Percentiles rank a stretch among this genome's conserved stretches.
Evolutionary conservation across 306 rosid species (phyloP).

Genomic region (Glycine latifolia): DNA sequence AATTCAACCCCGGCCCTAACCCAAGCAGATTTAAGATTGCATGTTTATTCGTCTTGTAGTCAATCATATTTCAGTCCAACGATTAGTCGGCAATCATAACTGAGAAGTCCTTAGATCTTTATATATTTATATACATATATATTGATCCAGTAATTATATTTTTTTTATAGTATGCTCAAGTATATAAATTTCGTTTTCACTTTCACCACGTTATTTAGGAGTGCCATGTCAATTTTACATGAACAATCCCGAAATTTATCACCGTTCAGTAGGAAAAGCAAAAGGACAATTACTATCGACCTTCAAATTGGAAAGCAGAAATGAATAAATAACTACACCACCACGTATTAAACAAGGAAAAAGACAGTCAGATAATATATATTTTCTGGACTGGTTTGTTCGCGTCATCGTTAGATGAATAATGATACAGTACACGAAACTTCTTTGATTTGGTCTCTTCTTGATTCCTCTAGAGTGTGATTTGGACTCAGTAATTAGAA

Average conservation of each 20-base stretch:
- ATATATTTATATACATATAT: too few species aligned
- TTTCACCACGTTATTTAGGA: too few species aligned
- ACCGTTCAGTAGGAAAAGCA: neutral
- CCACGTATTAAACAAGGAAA: neutral
- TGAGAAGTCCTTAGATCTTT: neutral
- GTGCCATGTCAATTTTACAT: too few species aligned
- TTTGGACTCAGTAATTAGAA: neutral
- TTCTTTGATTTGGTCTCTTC: slow-evolving; percentile 36
- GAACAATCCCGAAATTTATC: neutral
- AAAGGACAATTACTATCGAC: neutral
- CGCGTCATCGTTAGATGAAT: slow-evolving; percentile 16
- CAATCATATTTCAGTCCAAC: neutral
- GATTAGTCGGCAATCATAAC: neutral
- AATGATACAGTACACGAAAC: slow-evolving; percentile 7
- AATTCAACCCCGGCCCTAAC: neutral
- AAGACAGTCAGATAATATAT: neutral
- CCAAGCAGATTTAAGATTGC: neutral
- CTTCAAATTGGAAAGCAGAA: neutral
- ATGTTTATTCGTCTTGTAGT: neutral
- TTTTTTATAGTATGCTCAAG: too few species aligned
- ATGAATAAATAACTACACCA: neutral
- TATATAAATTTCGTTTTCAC: too few species aligned
- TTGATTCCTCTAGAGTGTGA: neutral
- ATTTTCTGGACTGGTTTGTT: slow-evolving; percentile 25
- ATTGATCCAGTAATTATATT: too few species aligned